Base-by-base conservation (phyloP, 2,329 filamentous ascomycete species). In the Coniochaeta sp. region DNA sequence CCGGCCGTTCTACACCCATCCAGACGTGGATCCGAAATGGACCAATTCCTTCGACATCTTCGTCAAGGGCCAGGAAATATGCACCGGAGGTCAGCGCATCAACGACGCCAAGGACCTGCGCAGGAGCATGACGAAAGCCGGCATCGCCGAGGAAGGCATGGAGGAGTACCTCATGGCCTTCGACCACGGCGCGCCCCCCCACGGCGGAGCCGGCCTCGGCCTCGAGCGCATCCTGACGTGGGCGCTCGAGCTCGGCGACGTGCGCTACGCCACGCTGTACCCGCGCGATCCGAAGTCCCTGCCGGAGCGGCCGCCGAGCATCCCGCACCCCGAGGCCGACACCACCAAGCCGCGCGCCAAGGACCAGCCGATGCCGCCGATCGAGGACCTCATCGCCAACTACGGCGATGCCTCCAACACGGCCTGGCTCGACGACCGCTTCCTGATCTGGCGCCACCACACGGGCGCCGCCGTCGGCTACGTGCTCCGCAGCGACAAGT, bases 1-100 rank as follows among this genome's bases (percentile, higher is more conserved):
- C 2, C 85, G 93, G 50, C 93, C 93, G 0, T 96, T 97, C 75
- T 96, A 97, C 70, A 91, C 93, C 1, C 93, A 96, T 83, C 88
- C 88, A 30, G 90, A 96, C 63, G 83, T 88, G 17, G 85, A 96
- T 68, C 79, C 84, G 14, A 80, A 82, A 36, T 85, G 87, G 71
- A 97, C 93, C 57, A 96, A 96, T 71, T 96, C 93, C 0, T 97
- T 96, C 68, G 93, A 97, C 71, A 96, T 97, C 61, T 97, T 97
- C 76, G 83, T 96, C 50, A 89, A 93, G 32, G 93, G 93, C 0
- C 93, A 97, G 70, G 93, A 97, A 72, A 95, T 97, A 60, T 87
- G 93, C 54, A 93, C 91, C 1, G 93, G 93, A 66, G 93, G 93
- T 8, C 93, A 97, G 74, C 91, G 93, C 83, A 96, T 97, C 64